Conservation (phyloP, 768 basidiomycete species). For the Trametes coccinea region DNA sequence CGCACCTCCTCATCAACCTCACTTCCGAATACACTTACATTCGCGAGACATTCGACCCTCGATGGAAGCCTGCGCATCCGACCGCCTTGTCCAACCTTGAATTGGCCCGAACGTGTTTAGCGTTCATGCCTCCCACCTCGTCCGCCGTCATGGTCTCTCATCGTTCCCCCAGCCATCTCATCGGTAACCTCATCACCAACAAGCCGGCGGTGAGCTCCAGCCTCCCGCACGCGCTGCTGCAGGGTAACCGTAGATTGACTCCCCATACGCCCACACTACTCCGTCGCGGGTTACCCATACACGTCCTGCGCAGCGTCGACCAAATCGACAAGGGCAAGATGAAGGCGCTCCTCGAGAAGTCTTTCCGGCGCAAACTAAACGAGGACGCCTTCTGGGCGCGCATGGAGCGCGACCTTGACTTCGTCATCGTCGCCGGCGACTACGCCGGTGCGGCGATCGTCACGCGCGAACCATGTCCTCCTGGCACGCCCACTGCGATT, state of each 20-base stretch:
- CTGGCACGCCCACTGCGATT: slow-evolving; percentile 31
- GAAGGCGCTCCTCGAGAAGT: slow-evolving; percentile 81
- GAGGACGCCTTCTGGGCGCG: slow-evolving; percentile 75
- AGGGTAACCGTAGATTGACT: slow-evolving; percentile 82
- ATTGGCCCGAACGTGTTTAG: slow-evolving; percentile 82
- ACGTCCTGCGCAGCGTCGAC: slow-evolving; percentile 67
- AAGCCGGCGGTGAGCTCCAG: slow-evolving; percentile 96
- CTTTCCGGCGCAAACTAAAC: slow-evolving; percentile 77
- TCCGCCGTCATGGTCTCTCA: slow-evolving; percentile 98
- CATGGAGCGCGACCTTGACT: slow-evolving; percentile 78
- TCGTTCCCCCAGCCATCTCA: slow-evolving; percentile 91
- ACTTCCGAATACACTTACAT: slow-evolving; percentile 86
- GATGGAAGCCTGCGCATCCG: slow-evolving; percentile 79
- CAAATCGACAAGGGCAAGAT: slow-evolving; percentile 77
- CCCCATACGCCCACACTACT: slow-evolving; percentile 91
- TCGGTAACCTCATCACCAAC: slow-evolving; percentile 97
- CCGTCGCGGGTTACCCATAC: slow-evolving; percentile 84
- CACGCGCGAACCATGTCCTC: slow-evolving; percentile 51
- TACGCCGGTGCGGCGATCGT: slow-evolving; percentile 95
- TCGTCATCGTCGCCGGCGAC: slow-evolving; percentile 91
- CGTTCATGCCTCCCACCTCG: slow-evolving; percentile 90
- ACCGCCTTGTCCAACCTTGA: slow-evolving; percentile 84
- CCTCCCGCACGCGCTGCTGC: slow-evolving; percentile 89
- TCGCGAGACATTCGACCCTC: slow-evolving; percentile 73
- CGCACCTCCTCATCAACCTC: slow-evolving; percentile 95